Percentiles rank a stretch among this genome's conserved stretches.
phyloP scores from a whole-genome alignment of 108 stramenopile species.

The Fistulifera solaris region DNA sequence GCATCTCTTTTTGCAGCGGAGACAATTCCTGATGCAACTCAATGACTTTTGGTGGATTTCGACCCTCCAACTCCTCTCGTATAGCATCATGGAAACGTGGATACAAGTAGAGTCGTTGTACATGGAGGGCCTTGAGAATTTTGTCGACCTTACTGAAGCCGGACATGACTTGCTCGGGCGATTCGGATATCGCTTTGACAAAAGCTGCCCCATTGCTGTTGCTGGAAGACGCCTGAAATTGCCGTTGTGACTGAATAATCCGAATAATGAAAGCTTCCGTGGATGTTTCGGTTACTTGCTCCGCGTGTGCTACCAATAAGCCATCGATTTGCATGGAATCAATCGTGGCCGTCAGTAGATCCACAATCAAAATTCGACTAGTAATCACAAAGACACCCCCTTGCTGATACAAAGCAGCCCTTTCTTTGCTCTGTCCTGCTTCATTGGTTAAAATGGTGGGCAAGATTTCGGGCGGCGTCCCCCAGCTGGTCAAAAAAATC shows the following conservation, averaged over 20 bases:
- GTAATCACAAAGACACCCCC: slow-evolving; percentile 78
- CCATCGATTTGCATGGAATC: slow-evolving; percentile 71
- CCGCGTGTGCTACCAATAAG: slow-evolving; percentile 88
- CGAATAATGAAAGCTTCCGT: slow-evolving; percentile 95
- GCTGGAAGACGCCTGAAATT: background rate
- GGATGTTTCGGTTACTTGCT: slow-evolving; percentile 82
- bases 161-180: slow-evolving; percentile 65
- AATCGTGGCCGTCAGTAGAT: slow-evolving; percentile 77
- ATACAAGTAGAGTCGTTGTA: slow-evolving; percentile 84
- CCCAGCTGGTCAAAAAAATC: slow-evolving; percentile 60
- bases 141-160: slow-evolving; percentile 91
- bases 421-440: slow-evolving; percentile 60
- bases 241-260: slow-evolving; percentile 69
- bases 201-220: slow-evolving; percentile 52
- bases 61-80: slow-evolving; percentile 58
- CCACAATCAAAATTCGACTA: slow-evolving; percentile 92
- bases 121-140: slow-evolving; percentile 71
- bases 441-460: slow-evolving; percentile 75
- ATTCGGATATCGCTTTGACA: slow-evolving; percentile 91
- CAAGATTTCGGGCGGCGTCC: slow-evolving; percentile 51
- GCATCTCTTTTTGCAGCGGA: slow-evolving; percentile 79
- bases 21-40: slow-evolving; percentile 84
- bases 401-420: slow-evolving; percentile 27
- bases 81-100: slow-evolving; percentile 88
- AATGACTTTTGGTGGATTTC: slow-evolving; percentile 61